A percentile compares a stretch with the other conserved stretches of the same genome.
Conservation (phyloP, 352 stramenopile species). For the Globisporangium middletonii region DNA sequence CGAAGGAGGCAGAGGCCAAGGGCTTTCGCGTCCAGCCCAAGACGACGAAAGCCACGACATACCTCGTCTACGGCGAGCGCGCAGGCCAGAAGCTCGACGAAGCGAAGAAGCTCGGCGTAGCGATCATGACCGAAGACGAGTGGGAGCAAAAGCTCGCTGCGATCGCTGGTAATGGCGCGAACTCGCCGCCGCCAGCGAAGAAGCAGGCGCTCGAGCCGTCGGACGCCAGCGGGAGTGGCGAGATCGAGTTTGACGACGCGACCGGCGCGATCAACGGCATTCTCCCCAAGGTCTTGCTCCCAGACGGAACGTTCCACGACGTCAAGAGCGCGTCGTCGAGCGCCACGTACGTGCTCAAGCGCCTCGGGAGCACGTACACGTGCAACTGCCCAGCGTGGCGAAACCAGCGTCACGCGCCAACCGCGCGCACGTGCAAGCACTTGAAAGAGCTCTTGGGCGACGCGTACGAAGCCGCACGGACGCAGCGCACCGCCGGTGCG, state of each 20-base stretch:
- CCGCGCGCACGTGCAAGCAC: slow-evolving; percentile 56
- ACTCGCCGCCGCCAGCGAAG: slow-evolving; percentile 6
- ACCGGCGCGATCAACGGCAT: slow-evolving; percentile 39
- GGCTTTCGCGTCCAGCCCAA: slow-evolving; percentile 21
- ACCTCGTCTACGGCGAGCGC: slow-evolving; percentile 25
- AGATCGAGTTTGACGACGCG: slow-evolving; percentile 30
- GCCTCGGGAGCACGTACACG: slow-evolving; percentile 39
- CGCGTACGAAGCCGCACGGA: slow-evolving; percentile 34
- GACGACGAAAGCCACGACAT: slow-evolving; percentile 25
- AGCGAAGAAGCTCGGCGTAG: slow-evolving; percentile 22
- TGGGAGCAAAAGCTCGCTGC: slow-evolving; percentile 21
- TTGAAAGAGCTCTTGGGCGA: slow-evolving; percentile 47
- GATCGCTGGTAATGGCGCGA: neutral
- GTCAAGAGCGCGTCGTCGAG: slow-evolving; percentile 43
- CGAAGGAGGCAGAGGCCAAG: slow-evolving; percentile 14
- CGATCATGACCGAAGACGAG: slow-evolving; percentile 25
- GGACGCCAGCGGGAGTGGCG: slow-evolving; percentile 3
- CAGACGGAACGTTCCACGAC: slow-evolving; percentile 35
- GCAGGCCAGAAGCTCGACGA: slow-evolving; percentile 25
- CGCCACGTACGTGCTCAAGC: slow-evolving; percentile 53
- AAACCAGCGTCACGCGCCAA: slow-evolving; percentile 44
- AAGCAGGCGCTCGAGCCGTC: neutral
- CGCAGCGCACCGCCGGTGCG: slow-evolving; percentile 14
- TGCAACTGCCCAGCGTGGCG: slow-evolving; percentile 67
- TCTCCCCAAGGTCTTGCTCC: slow-evolving; percentile 26